Base-by-base conservation (phyloP, 2,329 filamentous ascomycete species). In the Scedosporium boydii region DNA sequence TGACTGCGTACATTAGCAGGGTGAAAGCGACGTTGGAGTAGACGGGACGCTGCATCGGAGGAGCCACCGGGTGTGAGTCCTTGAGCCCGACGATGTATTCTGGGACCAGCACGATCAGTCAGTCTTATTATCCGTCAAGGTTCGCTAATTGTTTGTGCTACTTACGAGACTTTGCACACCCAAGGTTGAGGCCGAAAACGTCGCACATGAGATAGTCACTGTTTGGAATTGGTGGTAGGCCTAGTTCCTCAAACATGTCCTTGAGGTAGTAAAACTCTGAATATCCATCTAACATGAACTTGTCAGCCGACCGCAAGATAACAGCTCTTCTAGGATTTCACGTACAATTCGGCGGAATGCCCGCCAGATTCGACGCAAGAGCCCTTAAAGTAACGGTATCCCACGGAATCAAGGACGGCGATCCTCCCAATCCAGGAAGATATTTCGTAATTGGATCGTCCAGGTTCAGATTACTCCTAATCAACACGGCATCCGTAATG, bases 21-120 rank as follows among this genome's bases (percentile, higher is more conserved):
- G 59, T 61, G 21, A 56, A 61, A 10, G 59, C 59, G 16, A 61
- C 59, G 48, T 61, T 61, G 1, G 59, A 61, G 46, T 61, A 61
- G 27, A 61, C 46, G 5, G 59, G 46, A 3, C 59, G 59, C 21
- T 55, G 46, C 59, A 61, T 61, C 1, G 59, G 59, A 18, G 59
- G 59, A 6, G 59, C 38, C 48, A 61, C 59, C 4, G 59, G 59
- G n/a, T 61, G 46, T 7, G 59, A 46, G 27, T 38, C 51, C 16
- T 61, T 61, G 6, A 61, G 38, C 2, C 59, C 59, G 1, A 61
- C 59, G 16, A 61, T 48, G 48, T 61, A 61, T n/a, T 61, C 58
- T 59, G n/a, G 16, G 16, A 16, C 12, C 58, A 46, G 16, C 57
- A 42, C 18, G 10, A n/a, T 53, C 1, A 18, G 48, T 26, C 10